Conservation (phyloP, 106 monocot genomes). For the Acorus gramineus region DNA sequence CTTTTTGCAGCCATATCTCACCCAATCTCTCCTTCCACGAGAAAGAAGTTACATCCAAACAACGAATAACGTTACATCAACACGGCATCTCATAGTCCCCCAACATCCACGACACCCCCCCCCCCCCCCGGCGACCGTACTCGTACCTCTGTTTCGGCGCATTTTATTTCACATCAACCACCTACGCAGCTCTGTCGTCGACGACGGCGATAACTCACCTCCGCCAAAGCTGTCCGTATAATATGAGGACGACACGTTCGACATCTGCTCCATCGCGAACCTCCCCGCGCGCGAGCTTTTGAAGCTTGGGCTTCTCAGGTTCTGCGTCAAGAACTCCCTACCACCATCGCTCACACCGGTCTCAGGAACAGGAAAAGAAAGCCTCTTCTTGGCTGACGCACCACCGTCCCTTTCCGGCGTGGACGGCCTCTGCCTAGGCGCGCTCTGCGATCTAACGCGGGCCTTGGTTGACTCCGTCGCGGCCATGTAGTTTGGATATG, state of each 20-base stretch:
- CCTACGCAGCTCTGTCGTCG: slow-evolving; percentile 70
- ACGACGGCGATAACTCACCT: slow-evolving; percentile 71
- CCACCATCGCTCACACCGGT: slow-evolving; percentile 6
- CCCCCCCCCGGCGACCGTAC: not conserved
- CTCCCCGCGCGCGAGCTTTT: slow-evolving; percentile 62
- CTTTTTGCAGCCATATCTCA: too few relatives aligned
- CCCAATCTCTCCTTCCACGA: too few relatives aligned
- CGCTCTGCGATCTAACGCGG: slow-evolving; percentile 71
- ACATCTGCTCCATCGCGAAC: slow-evolving; percentile 48
- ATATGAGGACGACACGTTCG: slow-evolving; percentile 51
- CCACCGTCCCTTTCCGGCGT: slow-evolving; percentile 68
- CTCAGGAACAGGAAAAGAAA: slow-evolving; percentile 58
- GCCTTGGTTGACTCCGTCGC: slow-evolving; percentile 96
- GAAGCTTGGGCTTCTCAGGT: slow-evolving; percentile 59
- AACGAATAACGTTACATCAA: too few relatives aligned
- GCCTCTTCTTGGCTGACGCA: slow-evolving; percentile 54
- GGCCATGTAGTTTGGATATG: slow-evolving; percentile 88
- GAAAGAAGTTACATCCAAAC: too few relatives aligned
- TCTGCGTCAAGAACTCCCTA: slow-evolving; percentile 23
- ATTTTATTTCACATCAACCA: slow-evolving; percentile 48
- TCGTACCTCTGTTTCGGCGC: not conserved
- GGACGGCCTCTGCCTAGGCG: slow-evolving; percentile 71
- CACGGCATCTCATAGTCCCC: too few relatives aligned
- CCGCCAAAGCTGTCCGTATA: slow-evolving; percentile 48
- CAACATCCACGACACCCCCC: not conserved